Percentiles rank a stretch among this genome's conserved stretches.
These are phyloP conservation scores for Plasmopara halstedii DNA, from an alignment of 352 stramenopile genomes.

Conservation along the genomic window DNA sequence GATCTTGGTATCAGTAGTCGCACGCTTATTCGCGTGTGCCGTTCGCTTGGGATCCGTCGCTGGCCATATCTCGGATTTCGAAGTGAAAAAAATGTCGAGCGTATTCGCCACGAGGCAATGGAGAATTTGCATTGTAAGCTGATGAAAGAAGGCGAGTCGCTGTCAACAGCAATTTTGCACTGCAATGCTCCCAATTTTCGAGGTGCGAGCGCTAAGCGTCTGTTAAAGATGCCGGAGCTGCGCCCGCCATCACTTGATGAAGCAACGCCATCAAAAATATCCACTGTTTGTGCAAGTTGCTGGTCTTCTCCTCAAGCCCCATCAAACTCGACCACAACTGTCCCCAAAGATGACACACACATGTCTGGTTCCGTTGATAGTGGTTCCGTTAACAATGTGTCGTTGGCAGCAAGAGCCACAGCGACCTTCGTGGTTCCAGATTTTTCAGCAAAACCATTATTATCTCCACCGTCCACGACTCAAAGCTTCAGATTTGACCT, in stretches of 20 bases:
- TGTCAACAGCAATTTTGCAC: slow-evolving; percentile 29
- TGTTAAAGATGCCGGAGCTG: slow-evolving; percentile 43
- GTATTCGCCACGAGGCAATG: slow-evolving; percentile 67
- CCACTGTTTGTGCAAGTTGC: slow-evolving; percentile 6
- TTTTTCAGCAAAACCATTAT: slow-evolving; percentile 15
- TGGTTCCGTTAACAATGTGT: slow-evolving; percentile 5
- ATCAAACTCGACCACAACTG: slow-evolving; percentile 14
- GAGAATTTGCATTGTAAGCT: slow-evolving; percentile 70
- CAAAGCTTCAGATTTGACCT: slow-evolving; percentile 48
- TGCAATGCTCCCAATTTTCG: slow-evolving; percentile 42
- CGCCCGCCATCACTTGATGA: slow-evolving; percentile 9
- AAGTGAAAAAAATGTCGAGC: slow-evolving; percentile 73
- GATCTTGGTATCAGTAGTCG: slow-evolving; percentile 69
- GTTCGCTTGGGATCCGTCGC: slow-evolving; percentile 63
- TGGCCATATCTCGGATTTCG: slow-evolving; percentile 77
- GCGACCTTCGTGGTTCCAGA: slow-evolving; percentile 7
- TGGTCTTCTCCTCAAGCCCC: slow-evolving; percentile 22
- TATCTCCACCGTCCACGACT: slow-evolving; percentile 34
- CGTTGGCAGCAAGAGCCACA: slow-evolving; percentile 2
- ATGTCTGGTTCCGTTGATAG: slow-evolving; percentile 12
- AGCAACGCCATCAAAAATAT: slow-evolving; percentile 8
- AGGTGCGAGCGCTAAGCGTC: slow-evolving; percentile 61
- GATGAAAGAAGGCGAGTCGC: slow-evolving; percentile 33
- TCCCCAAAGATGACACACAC: slow-evolving; percentile 26
- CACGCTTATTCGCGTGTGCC: slow-evolving; percentile 70